Evolutionary conservation across 192 early-diverging fungal species (phyloP).

Genomic region (Phycomyces blakesleeanus): DNA sequence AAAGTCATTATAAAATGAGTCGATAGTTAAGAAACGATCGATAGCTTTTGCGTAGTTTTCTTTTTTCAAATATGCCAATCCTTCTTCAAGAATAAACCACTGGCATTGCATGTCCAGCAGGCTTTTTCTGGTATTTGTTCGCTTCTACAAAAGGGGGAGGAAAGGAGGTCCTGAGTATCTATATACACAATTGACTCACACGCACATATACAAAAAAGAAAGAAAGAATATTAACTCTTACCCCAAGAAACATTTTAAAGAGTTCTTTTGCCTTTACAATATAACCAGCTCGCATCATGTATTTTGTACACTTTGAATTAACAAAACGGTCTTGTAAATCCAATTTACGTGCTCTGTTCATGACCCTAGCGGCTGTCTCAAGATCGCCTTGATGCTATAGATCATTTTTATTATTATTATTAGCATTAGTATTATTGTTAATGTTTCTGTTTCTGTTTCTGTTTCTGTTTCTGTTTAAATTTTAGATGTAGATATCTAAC

Average conservation of each 20-base stretch:
- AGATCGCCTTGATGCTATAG: conserved; percentile 69
- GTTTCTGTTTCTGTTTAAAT: conserved; percentile 23
- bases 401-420: too few species aligned
- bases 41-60: conserved; percentile 73
- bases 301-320: conserved; percentile 88
- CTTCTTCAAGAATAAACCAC: conserved; percentile 82
- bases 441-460: too few species aligned
- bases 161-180: too few species aligned
- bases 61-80: conserved; percentile 59
- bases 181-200: too few species aligned
- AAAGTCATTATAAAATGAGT: conserved; percentile 74
- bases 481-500: conserved; percentile 27
- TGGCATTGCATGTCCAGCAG: conserved; percentile 83
- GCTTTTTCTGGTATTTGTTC: conserved; percentile 61
- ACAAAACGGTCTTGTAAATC: conserved; percentile 90
- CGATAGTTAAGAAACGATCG: conserved; percentile 78
- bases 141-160: conserved; percentile 29
- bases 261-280: conserved; percentile 77
- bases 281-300: conserved; percentile 78
- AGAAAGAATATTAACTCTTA: conserved; percentile 10
- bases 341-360: conserved; percentile 80
- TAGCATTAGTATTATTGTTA: too few species aligned
- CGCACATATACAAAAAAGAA: conserved; percentile 2
- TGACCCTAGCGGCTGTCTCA: conserved; percentile 59
- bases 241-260: conserved; percentile 73